Base-by-base conservation (phyloP, 768 basidiomycete genomes). In the Russula virescens region DNA sequence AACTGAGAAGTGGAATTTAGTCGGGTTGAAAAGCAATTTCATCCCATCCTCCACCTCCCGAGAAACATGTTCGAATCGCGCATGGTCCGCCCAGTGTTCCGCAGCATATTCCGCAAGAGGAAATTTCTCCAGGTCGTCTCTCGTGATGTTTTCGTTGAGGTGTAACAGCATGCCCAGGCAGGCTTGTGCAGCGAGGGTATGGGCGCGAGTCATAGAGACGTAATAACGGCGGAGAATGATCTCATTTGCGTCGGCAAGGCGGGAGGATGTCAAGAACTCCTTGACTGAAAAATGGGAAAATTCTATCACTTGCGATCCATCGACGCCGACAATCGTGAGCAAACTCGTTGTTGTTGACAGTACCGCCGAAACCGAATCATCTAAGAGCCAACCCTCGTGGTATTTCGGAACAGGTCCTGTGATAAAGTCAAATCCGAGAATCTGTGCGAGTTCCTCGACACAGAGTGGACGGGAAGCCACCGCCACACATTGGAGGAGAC, bases 261-360 rank as follows among this genome's bases (percentile, higher is more conserved):
- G 55, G 26, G 19, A 3, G 6, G 55, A 55, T 11, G n/a, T 55
- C 55, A 55, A 46, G 55, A 10, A 55, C 8, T 46, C 55, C 34
- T 55, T 55, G 11, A 49, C 55, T 2, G 55, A 57, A 25, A 47
- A 47, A n/a, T 57, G 55, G 5, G 55, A 46, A 18, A 57, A 55
- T 43, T 55, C 25, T 11, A 55, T 14, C 4, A 55, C 42, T 13
- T 1, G 8, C 4, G 35, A 40, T 16, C 18, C 11, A 10, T 26
- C 25, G 2, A 26, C 26, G 8, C 42, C 14, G 7, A 55, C 40
- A 4, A 57, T 18, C 2, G 45, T 14, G 9, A 57, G 55, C n/a
- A 46, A 48, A 34, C 18, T 47, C 2, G 55, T n/a, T 2, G 23
- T n/a, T n/a, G 42, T 55, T 2, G 43, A 55, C 28, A 46, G 18